Percentiles rank a stretch among this genome's conserved stretches.
Evolutionary conservation across 1,139 yeast genomes (phyloP).

Genomic region (Suhomyces panamericanus): DNA sequence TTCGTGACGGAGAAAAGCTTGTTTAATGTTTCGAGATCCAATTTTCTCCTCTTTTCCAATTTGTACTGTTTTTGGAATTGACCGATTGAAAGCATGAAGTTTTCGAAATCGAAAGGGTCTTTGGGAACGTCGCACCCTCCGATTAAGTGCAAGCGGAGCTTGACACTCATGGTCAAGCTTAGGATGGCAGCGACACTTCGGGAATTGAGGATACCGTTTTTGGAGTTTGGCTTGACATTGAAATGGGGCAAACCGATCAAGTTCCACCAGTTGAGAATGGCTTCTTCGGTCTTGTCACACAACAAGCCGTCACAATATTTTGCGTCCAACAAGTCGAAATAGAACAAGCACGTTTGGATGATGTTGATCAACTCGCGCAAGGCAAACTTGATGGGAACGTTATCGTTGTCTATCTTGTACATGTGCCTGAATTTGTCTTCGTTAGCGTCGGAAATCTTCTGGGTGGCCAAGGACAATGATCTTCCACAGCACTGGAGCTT

Average conservation of each 20-base stretch:
- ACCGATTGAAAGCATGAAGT: constrained; percentile 58
- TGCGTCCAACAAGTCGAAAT: constrained; percentile 72
- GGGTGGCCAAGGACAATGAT: constrained; percentile 65
- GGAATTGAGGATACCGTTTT: constrained; percentile 59
- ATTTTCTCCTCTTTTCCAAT: constrained; percentile 54
- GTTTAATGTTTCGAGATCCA: constrained; percentile 65
- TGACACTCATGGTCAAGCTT: constrained; percentile 48
- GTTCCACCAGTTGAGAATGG: constrained; percentile 81
- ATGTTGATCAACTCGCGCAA: constrained; percentile 72
- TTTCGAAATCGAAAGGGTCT: constrained; percentile 80
- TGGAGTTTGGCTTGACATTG: constrained; percentile 44
- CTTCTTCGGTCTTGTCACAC: constrained; percentile 74
- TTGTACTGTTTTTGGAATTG: constrained; percentile 73
- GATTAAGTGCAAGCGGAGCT: constrained; percentile 61
- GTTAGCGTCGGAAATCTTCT: constrained; percentile 69
- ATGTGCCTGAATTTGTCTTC: constrained; percentile 81
- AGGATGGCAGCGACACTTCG: constrained; percentile 57
- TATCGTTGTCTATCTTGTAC: constrained; percentile 53
- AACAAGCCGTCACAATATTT: constrained; percentile 78
- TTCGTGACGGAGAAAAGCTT: constrained; percentile 61
- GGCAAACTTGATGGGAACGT: constrained; percentile 62
- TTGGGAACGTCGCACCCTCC: constrained; percentile 81
- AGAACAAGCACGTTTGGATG: constrained; percentile 73
- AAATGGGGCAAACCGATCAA: constrained; percentile 66
- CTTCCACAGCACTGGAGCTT: constrained; percentile 84